Evolutionary conservation across 306 rosid genomes (phyloP).

Genomic region (Quercus suber): DNA sequence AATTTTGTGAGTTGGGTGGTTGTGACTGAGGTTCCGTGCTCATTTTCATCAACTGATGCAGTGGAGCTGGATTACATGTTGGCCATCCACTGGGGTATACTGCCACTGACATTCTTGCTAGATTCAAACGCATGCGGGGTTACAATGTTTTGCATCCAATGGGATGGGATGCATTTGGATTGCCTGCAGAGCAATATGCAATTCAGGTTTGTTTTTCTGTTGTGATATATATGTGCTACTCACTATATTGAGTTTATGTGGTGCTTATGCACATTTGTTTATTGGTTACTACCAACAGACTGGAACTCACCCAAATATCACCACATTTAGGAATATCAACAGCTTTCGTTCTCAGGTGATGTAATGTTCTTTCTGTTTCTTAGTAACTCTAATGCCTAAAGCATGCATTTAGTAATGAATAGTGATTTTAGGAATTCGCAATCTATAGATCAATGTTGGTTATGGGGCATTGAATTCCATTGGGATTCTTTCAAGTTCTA

Average conservation of each 20-base stretch:
- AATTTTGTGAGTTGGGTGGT: background rate
- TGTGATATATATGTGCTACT: background rate
- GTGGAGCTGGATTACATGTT: conserved; percentile 96
- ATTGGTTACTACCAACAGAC: conserved; percentile 49
- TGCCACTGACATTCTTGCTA: conserved; percentile 88
- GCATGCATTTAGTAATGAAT: background rate
- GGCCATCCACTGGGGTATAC: conserved; percentile 98
- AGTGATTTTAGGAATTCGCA: background rate
- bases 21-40: conserved; percentile 3
- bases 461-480: background rate
- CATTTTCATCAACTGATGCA: conserved; percentile 29
- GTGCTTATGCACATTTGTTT: background rate
- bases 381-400: background rate
- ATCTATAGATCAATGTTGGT: background rate
- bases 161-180: conserved; percentile 99
- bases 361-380: background rate
- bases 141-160: conserved; percentile 92
- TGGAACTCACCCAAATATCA: conserved; percentile 92
- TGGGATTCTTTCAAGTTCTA: background rate
- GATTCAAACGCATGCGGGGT: conserved; percentile 88
- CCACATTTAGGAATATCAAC: conserved; percentile 70
- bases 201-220: conserved; percentile 61
- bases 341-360: conserved; percentile 93
- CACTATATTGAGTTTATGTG: background rate
- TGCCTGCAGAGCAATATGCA: conserved; percentile 99